phyloP scores from a whole-genome alignment of 2,329 filamentous ascomycete species.

The Diaporthe sp. region DNA sequence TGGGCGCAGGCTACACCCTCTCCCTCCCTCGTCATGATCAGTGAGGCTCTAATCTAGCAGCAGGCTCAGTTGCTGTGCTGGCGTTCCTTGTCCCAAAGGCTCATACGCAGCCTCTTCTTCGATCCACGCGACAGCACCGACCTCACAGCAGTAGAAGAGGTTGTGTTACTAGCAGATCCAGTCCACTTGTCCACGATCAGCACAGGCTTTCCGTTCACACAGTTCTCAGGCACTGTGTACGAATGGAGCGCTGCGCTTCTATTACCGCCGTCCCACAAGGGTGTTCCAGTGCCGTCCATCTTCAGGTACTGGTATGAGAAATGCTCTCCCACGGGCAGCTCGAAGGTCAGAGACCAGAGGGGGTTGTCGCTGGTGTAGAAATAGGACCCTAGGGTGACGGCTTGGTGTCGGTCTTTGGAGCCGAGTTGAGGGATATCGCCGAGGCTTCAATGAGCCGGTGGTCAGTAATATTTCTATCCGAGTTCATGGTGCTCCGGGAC shows the following conservation, averaged over 20 bases:
- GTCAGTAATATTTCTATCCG: not conserved
- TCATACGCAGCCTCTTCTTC: slow-evolving; percentile 2
- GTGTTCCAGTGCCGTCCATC: slow-evolving; percentile 3
- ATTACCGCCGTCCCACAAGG: not conserved
- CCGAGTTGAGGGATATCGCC: slow-evolving; percentile 4
- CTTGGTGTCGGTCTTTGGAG: not conserved
- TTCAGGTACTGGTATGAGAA: slow-evolving; percentile 13
- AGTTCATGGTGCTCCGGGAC: fast-evolving
- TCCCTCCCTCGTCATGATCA: too few relatives aligned
- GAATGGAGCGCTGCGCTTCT: not conserved
- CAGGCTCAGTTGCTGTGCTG: not conserved
- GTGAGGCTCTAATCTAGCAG: not conserved
- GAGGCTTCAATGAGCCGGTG: not conserved
- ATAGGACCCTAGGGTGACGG: slow-evolving; percentile 10
- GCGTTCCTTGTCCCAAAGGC: not conserved
- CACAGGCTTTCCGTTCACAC: not conserved
- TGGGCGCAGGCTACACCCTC: too few relatives aligned
- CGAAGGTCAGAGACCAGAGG: slow-evolving; percentile 1
- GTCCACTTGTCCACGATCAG: slow-evolving; percentile 4
- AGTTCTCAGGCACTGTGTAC: not conserved
- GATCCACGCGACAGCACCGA: not conserved
- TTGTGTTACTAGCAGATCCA: not conserved
- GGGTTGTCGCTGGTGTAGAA: slow-evolving; percentile 5
- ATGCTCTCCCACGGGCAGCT: not conserved
- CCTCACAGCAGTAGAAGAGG: not conserved